Conservation (phyloP, 164 flowering plant species). For the Vitis labrusca region DNA sequence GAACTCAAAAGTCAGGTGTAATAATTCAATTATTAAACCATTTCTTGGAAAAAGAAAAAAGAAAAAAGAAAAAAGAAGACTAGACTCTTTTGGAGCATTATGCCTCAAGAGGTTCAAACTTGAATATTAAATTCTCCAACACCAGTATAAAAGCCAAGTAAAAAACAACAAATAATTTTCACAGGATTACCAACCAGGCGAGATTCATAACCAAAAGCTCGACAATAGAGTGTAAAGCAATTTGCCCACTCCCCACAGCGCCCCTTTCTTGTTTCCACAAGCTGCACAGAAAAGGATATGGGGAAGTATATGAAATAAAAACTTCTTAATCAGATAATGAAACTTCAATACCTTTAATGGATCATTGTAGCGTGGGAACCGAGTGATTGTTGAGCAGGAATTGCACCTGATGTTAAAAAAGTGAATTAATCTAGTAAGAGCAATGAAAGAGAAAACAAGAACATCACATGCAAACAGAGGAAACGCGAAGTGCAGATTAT, state of each 20-base stretch:
- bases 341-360: constrained; percentile 68
- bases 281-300: constrained; percentile 42
- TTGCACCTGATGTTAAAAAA: constrained; percentile 52
- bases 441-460: not conserved
- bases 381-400: constrained; percentile 61
- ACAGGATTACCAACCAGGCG: constrained; percentile 64
- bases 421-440: constrained; percentile 1
- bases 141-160: not conserved
- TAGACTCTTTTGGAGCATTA: not conserved
- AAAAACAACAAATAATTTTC: not conserved
- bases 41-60: not conserved
- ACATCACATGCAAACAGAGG: not conserved
- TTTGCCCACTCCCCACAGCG: constrained; percentile 99
- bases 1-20: too few species aligned
- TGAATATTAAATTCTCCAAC: not conserved
- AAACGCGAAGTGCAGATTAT: not conserved
- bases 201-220: constrained; percentile 88
- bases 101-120: not conserved
- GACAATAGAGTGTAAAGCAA: constrained; percentile 95
- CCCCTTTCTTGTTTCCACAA: constrained; percentile 86
- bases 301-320: constrained; percentile 2
- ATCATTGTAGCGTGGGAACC: constrained; percentile 96
- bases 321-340: constrained; percentile 7
- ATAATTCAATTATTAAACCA: not conserved
- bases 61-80: not conserved